These are phyloP conservation scores for Metarhizium robertsii DNA, from an alignment of 2,329 filamentous ascomycete species.

Conservation along the genomic window DNA sequence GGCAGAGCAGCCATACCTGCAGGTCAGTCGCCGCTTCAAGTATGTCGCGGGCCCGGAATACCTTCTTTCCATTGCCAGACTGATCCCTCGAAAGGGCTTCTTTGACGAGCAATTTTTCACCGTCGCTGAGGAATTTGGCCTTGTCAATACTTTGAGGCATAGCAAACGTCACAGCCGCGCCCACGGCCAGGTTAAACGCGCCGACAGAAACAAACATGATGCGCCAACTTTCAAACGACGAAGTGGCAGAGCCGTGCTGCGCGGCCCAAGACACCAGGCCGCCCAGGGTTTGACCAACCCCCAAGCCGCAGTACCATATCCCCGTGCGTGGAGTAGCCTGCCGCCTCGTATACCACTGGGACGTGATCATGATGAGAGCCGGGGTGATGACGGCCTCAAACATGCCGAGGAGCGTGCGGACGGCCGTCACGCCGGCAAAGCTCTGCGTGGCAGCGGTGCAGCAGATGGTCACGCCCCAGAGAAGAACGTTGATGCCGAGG, in stretches of 20 bases:
- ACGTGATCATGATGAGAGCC: slow-evolving; percentile 40
- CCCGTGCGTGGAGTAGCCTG: slow-evolving; percentile 34
- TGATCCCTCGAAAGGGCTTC: slow-evolving; percentile 43
- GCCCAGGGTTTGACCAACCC: slow-evolving; percentile 26
- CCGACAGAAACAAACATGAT: slow-evolving; percentile 45
- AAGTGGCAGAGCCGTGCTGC: slow-evolving; percentile 29
- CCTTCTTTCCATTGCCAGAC: slow-evolving; percentile 30
- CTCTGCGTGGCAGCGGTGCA: slow-evolving; percentile 30
- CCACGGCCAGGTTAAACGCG: slow-evolving; percentile 34
- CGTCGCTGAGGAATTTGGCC: slow-evolving; percentile 7
- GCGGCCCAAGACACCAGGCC: slow-evolving; percentile 41
- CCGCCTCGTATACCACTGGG: slow-evolving; percentile 28
- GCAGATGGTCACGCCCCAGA: slow-evolving; percentile 31
- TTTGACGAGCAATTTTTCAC: slow-evolving; percentile 34
- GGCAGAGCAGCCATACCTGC: slow-evolving; percentile 31
- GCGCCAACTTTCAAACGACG: slow-evolving; percentile 31
- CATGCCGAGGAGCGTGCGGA: slow-evolving; percentile 34
- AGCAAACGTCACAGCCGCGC: slow-evolving; percentile 29
- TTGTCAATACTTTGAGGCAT: slow-evolving; percentile 28
- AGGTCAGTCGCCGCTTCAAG: slow-evolving; percentile 30
- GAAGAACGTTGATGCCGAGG: slow-evolving; percentile 21
- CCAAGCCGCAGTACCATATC: slow-evolving; percentile 20
- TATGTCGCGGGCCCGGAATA: slow-evolving; percentile 29
- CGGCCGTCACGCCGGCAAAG: slow-evolving; percentile 31
- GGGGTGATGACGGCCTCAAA: slow-evolving; percentile 40